A percentile compares a stretch with the other conserved stretches of the same genome.
phyloP scores from a whole-genome alignment of 1,284 basidiomycete genomes.

The Phylloporus sp. region DNA sequence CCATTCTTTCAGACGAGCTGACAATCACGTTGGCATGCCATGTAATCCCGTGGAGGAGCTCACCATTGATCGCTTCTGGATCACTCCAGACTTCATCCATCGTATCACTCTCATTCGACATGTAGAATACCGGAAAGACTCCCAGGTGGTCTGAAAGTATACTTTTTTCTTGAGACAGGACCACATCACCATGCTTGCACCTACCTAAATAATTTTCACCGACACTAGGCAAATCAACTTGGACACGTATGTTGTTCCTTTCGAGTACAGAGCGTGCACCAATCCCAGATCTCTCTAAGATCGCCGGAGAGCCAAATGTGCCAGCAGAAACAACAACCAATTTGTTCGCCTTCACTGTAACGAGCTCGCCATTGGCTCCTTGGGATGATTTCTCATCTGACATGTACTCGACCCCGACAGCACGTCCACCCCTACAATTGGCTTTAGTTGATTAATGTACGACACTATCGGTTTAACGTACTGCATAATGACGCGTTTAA shows the following conservation, averaged over 20 bases:
- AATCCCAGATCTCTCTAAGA: slow-evolving; percentile 64
- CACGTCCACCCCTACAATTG: slow-evolving; percentile 52
- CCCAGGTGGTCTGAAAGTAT: slow-evolving; percentile 53
- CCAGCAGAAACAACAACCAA: slow-evolving; percentile 60
- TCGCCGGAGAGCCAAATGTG: slow-evolving; percentile 61
- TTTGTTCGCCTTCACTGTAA: slow-evolving; percentile 30
- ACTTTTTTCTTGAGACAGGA: not conserved
- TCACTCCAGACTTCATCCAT: slow-evolving; percentile 53
- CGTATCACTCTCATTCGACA: slow-evolving; percentile 50
- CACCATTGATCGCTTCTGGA: slow-evolving; percentile 40
- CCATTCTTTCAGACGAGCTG: not conserved
- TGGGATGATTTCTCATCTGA: slow-evolving; percentile 44
- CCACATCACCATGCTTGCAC: not conserved
- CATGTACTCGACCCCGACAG: slow-evolving; percentile 65
- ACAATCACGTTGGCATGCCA: not conserved
- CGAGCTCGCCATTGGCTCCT: slow-evolving; percentile 27
- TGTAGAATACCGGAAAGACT: slow-evolving; percentile 45
- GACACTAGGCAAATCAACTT: slow-evolving; percentile 62
- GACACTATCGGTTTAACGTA: slow-evolving; percentile 23
- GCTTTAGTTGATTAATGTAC: not conserved
- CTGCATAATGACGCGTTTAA: slow-evolving; percentile 60
- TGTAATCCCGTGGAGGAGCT: slow-evolving; percentile 27
- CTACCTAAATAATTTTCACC: slow-evolving; percentile 40
- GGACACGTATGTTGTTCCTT: slow-evolving; percentile 46
- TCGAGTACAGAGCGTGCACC: slow-evolving; percentile 51